phyloP scores from a whole-genome alignment of 495 filamentous ascomycete species.

The Lindgomyces ingoldianus region DNA sequence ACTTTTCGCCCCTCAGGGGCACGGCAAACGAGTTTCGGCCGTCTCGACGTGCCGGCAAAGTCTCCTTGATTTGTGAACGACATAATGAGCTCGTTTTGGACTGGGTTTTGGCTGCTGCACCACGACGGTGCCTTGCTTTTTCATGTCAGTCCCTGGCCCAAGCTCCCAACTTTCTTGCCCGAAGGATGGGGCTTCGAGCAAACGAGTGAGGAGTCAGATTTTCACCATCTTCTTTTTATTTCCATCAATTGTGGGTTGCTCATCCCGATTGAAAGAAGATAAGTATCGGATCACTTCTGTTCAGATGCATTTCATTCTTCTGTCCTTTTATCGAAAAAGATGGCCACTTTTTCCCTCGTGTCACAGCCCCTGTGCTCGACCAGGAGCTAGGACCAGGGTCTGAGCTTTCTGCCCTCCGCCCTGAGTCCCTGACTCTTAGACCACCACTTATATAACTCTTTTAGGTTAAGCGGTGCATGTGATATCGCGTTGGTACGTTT shows the following conservation, averaged over 20 bases:
- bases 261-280: constrained; percentile 7
- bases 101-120: constrained; percentile 18
- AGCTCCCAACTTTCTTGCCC: constrained; percentile 7
- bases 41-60: not conserved
- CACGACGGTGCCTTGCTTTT: constrained; percentile 24
- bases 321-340: not conserved
- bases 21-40: constrained; percentile 9
- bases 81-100: constrained; percentile 12
- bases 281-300: constrained; percentile 1
- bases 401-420: constrained; percentile 8
- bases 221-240: not conserved
- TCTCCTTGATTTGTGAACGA: constrained; percentile 16
- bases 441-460: constrained; percentile 11
- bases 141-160: constrained; percentile 11
- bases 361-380: constrained; percentile 25
- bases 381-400: not conserved
- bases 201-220: constrained; percentile 2
- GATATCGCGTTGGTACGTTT: constrained; percentile 26
- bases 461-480: constrained; percentile 21
- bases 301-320: constrained; percentile 1
- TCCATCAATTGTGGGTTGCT: constrained; percentile 2
- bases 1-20: constrained; percentile 20
- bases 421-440: constrained; percentile 22
- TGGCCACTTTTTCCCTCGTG: constrained; percentile 17
- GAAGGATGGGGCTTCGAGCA: constrained; percentile 22